Percentiles rank a stretch among this genome's conserved stretches.
Conservation (phyloP, 805 yeast species). For the Dipodascus geniculatus region DNA sequence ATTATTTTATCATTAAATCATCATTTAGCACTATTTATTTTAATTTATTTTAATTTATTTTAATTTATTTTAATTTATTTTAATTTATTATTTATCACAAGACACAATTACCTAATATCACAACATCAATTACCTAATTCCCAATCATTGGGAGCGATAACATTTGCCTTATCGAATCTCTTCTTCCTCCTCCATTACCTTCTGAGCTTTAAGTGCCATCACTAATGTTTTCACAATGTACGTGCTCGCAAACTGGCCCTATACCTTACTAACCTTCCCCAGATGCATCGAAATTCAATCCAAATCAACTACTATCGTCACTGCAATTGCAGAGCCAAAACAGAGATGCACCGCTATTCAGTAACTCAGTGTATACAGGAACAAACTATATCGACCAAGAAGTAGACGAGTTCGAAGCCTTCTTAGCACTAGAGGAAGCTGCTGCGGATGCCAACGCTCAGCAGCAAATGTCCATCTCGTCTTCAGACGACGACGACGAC, state of each 20-base stretch:
- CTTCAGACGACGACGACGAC: slow-evolving; percentile 8
- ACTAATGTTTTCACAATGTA: slow-evolving; percentile 19
- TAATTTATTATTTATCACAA: no score
- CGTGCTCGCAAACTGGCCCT: slow-evolving; percentile 7
- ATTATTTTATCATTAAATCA: no score
- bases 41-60: no score
- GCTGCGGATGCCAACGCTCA: slow-evolving; percentile 9
- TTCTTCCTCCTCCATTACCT: not conserved
- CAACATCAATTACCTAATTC: no score
- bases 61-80: no score
- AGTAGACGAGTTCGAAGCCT: slow-evolving; percentile 9
- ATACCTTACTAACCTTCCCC: slow-evolving; percentile 2
- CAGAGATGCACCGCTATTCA: slow-evolving; percentile 21
- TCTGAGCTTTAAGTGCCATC: not conserved
- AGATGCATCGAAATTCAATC: slow-evolving; percentile 28
- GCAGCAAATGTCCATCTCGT: slow-evolving; percentile 18
- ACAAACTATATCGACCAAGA: slow-evolving; percentile 14
- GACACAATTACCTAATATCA: no score
- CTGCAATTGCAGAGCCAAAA: slow-evolving; percentile 18
- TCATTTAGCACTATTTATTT: no score
- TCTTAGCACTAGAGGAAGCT: slow-evolving; percentile 9
- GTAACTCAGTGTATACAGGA: slow-evolving; percentile 10
- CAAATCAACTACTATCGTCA: slow-evolving; percentile 19
- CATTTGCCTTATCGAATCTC: not conserved
- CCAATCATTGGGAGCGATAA: not conserved